These are phyloP conservation scores for Paulownia fortunei DNA, from an alignment of 257 asterid species.

Conservation along the genomic window DNA sequence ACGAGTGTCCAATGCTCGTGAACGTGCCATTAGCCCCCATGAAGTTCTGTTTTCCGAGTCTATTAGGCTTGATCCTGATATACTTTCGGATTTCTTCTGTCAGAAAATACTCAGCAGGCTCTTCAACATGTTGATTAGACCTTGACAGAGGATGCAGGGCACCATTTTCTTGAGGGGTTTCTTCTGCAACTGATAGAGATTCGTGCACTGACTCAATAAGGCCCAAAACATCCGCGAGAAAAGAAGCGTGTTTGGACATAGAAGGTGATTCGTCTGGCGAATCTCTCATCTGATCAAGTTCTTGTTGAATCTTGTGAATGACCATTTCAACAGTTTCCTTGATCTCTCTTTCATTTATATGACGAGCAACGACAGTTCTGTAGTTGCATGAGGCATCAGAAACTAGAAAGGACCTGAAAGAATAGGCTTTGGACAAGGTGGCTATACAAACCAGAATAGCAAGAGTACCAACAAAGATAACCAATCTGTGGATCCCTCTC, in stretches of 20 bases:
- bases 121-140: neutral
- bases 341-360: neutral
- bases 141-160: conserved; percentile 14
- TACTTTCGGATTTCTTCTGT: conserved; percentile 65
- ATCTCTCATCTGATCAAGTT: conserved; percentile 41
- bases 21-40: conserved; percentile 71
- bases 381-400: conserved; percentile 37
- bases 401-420: conserved; percentile 42
- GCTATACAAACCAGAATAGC: conserved; percentile 41
- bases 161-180: neutral
- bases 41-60: conserved; percentile 65
- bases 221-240: conserved; percentile 61
- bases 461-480: conserved; percentile 33
- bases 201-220: conserved; percentile 44
- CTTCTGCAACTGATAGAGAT: conserved; percentile 4
- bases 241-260: conserved; percentile 38
- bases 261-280: conserved; percentile 24
- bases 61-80: conserved; percentile 55
- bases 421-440: conserved; percentile 50
- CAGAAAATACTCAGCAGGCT: conserved; percentile 41
- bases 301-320: conserved; percentile 42
- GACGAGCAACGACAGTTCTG: neutral
- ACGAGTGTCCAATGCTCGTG: conserved; percentile 68
- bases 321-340: conserved; percentile 36
- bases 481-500: conserved; percentile 40